Percentiles rank a stretch among this genome's conserved stretches.
phyloP scores from a whole-genome alignment of 2,329 filamentous ascomycete species.

The Talaromyces amestolkiae region DNA sequence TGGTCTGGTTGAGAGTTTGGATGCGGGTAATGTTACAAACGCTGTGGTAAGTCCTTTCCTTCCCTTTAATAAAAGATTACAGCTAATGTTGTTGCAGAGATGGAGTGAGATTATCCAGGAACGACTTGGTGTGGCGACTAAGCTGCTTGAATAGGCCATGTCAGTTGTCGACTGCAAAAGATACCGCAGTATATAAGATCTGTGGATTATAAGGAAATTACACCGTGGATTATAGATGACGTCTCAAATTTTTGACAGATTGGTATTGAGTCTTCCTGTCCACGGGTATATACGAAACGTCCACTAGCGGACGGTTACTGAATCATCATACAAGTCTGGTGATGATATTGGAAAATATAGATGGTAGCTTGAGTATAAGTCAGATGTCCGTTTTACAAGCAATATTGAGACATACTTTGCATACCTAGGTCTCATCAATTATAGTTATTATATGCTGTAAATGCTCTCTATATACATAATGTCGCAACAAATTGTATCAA shows the following conservation, averaged over 20 bases:
- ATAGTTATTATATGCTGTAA: background rate
- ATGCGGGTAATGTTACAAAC: constrained; percentile 48
- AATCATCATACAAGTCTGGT: background rate
- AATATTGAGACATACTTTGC: background rate
- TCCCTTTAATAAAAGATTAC: background rate
- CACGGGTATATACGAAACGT: too few relatives aligned
- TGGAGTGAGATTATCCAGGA: constrained; percentile 41
- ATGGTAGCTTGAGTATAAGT: background rate
- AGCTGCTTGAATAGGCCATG: constrained; percentile 24
- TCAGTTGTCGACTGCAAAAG: background rate
- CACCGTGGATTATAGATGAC: background rate
- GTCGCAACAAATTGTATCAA: background rate
- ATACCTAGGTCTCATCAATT: background rate
- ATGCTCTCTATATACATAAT: background rate
- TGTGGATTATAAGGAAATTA: too few relatives aligned
- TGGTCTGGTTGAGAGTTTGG: constrained; percentile 62
- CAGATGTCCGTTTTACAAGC: background rate
- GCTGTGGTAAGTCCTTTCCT: constrained; percentile 49
- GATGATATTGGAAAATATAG: background rate
- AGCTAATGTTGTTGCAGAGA: constrained; percentile 32
- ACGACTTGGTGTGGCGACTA: constrained; percentile 34
- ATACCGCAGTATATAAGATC: background rate
- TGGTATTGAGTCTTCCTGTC: too few relatives aligned
- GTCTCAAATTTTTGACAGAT: too few relatives aligned
- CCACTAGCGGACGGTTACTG: background rate